Conservation (phyloP, 192 early-diverging fungal genomes). For the Borealophlyctis nickersoniae region DNA sequence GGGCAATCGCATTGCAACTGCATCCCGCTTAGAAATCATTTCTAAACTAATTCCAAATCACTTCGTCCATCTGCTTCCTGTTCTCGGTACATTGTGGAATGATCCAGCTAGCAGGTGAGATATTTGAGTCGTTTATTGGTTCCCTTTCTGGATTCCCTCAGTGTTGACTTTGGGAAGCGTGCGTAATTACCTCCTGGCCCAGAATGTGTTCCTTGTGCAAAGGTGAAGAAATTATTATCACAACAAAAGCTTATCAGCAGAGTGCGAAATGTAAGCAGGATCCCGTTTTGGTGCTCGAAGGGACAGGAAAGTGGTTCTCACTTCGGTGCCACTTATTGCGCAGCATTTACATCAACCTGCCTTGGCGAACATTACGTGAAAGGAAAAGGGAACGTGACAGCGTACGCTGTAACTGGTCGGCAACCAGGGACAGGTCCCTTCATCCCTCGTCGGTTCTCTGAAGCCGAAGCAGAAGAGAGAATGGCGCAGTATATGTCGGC, state of each 20-base stretch:
- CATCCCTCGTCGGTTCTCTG: conserved; percentile 2
- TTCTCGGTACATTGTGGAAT: not conserved
- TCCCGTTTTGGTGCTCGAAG: not conserved
- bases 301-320: not conserved
- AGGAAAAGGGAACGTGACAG: conserved; percentile 41
- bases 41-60: not conserved
- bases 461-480: not conserved
- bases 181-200: too few species aligned
- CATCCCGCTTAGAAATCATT: not conserved
- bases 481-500: not conserved
- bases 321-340: conserved; percentile 1
- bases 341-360: conserved; percentile 25
- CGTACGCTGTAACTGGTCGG: conserved; percentile 27
- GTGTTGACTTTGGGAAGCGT: not conserved
- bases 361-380: conserved; percentile 39
- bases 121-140: not conserved
- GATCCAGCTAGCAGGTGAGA: conserved; percentile 28
- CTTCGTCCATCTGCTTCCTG: not conserved
- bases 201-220: conserved; percentile 39
- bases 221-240: conserved; percentile 39
- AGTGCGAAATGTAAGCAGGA: conserved; percentile 8
- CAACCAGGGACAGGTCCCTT: not conserved
- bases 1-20: too few species aligned
- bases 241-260: conserved; percentile 24
- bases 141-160: not conserved